phyloP scores from a whole-genome alignment of 164 flowering plant genomes.

The Euptelea pleiosperma region DNA sequence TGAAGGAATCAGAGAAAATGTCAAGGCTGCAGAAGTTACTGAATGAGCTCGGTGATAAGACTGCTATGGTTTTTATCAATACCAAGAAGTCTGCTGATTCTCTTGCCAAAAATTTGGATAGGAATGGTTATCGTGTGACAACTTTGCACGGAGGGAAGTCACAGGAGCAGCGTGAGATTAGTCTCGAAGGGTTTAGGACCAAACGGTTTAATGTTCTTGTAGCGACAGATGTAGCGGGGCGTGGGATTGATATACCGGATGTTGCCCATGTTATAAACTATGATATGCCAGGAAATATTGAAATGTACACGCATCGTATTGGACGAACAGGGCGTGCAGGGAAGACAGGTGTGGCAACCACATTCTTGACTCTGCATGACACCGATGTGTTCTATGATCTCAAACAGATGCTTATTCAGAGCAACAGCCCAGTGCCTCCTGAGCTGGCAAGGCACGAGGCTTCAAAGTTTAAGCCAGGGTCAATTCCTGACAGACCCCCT shows the following conservation, averaged over 20 bases:
- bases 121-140: slow-evolving; percentile 68
- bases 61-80: slow-evolving; percentile 84
- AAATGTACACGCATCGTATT: slow-evolving; percentile 85
- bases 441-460: slow-evolving; percentile 88
- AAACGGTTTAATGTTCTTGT: slow-evolving; percentile 89
- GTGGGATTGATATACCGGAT: slow-evolving; percentile 95
- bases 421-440: slow-evolving; percentile 85
- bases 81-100: slow-evolving; percentile 74
- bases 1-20: slow-evolving; percentile 75
- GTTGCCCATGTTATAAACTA: slow-evolving; percentile 84
- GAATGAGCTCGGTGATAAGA: slow-evolving; percentile 80
- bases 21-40: slow-evolving; percentile 52
- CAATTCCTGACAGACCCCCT: slow-evolving; percentile 82
- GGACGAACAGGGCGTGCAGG: slow-evolving; percentile 98
- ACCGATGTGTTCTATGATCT: slow-evolving; percentile 88
- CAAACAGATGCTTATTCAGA: slow-evolving; percentile 87
- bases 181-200: slow-evolving; percentile 85
- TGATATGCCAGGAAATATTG: slow-evolving; percentile 84
- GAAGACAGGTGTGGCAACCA: slow-evolving; percentile 86
- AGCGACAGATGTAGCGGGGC: slow-evolving; percentile 93
- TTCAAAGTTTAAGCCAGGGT: slow-evolving; percentile 87
- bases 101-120: slow-evolving; percentile 67
- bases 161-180: slow-evolving; percentile 87
- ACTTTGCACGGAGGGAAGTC: slow-evolving; percentile 93
- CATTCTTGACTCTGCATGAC: slow-evolving; percentile 79